Conservation (phyloP, 306 rosid species). For the Boehmeria nivea region DNA sequence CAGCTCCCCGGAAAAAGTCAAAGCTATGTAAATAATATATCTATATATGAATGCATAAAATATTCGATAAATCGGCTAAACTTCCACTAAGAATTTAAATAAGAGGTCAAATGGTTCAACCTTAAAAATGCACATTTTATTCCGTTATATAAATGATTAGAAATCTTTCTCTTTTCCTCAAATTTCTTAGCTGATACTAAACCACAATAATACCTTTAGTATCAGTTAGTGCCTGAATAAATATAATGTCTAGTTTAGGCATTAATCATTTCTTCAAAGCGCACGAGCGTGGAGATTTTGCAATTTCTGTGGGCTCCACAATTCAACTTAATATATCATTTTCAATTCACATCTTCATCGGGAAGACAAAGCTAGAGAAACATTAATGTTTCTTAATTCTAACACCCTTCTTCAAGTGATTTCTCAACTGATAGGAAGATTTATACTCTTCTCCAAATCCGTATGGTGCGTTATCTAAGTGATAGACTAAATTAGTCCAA, state of each 20-base stretch:
- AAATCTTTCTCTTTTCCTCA: no score
- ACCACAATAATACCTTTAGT: background rate
- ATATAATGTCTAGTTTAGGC: background rate
- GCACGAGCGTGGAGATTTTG: background rate
- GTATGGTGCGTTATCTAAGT: no score
- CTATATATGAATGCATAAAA: no score
- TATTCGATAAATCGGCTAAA: background rate
- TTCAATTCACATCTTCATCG: background rate
- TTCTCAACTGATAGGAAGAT: no score
- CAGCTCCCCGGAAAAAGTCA: background rate
- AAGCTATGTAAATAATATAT: background rate
- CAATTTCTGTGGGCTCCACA: background rate
- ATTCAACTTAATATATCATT: background rate
- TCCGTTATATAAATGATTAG: no score
- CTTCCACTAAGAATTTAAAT: background rate
- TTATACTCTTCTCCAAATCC: no score
- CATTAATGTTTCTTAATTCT: no score
- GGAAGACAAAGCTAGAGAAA: no score
- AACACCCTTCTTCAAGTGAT: no score
- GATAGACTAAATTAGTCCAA: no score
- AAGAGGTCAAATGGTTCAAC: background rate
- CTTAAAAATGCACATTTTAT: background rate
- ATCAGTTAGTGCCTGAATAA: background rate
- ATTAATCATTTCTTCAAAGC: constrained; percentile 1
- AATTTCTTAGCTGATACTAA: no score